phyloP scores from a whole-genome alignment of 345 rosid species.

The Linum usitatissimum region DNA sequence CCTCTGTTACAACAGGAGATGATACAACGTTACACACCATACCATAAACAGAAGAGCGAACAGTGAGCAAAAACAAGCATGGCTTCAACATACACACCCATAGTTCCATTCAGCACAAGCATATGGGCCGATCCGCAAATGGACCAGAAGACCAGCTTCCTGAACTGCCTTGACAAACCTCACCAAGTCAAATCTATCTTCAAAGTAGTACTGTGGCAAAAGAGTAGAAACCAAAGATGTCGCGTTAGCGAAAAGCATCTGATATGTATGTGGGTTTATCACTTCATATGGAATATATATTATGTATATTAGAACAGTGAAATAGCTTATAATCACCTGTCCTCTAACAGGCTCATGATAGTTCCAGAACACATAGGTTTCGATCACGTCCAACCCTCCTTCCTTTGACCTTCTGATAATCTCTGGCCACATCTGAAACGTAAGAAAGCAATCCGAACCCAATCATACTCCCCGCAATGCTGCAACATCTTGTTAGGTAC shows the following conservation, averaged over 20 bases:
- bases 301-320: not conserved
- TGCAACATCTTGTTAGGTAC: no score
- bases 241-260: not conserved
- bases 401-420: constrained; percentile 9
- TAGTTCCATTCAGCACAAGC: constrained; percentile 74
- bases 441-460: not conserved
- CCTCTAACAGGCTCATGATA: constrained; percentile 28
- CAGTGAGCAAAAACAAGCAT: not conserved
- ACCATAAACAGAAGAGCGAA: not conserved
- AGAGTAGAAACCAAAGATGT: constrained; percentile 3
- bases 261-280: not conserved
- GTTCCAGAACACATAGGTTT: constrained; percentile 19
- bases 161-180: constrained; percentile 43
- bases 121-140: constrained; percentile 62
- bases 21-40: not conserved
- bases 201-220: constrained; percentile 39
- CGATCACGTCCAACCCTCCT: constrained; percentile 10
- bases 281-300: not conserved
- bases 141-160: constrained; percentile 57
- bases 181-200: constrained; percentile 59
- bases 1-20: constrained; percentile 28
- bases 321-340: constrained; percentile 36
- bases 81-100: constrained; percentile 30
- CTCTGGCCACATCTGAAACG: constrained; percentile 15
- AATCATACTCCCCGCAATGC: no score